Base-by-base conservation (phyloP, 75 land plant species). In the Ceratopteris richardii region DNA sequence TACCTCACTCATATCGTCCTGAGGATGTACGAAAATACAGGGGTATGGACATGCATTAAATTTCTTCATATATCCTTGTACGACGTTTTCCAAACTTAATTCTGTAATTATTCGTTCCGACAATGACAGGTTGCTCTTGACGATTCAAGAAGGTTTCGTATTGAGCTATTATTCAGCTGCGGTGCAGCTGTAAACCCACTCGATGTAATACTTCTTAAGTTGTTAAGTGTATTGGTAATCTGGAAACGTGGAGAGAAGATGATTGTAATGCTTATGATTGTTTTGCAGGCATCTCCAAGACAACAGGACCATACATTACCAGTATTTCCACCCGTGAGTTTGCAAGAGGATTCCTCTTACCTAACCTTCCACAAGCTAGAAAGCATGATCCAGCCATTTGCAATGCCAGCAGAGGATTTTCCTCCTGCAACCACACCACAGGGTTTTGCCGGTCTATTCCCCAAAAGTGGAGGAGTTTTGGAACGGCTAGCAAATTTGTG, bases 401-500 rank as follows among this genome's bases (percentile, higher is more conserved):
- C 98, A 9, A 93, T 93, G 98, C 98, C 98, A 48, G 95, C 98
- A 1, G 98, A 93, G 62, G 98, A 93, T 51, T 93, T 93, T 48
- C 98, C 96, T 31, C 98, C 98, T 16, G 83, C 98, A 39, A 50
- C 83, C 14, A 66, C 73, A 17, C 98, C 96, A 4, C 85, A 82
- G 30, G 83, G 72, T 22, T 89, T 93, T 65, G 63, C 90, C 18
- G 98, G 90, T 55, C 79, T 89, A 46, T 93, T 93, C 65, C 57
- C 79, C 22, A 91, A 84, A 67, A 75, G 89, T 63, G 84, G 78
- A 21, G 84, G 85, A 43, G 84, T 88, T 43, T 64, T 92, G 26
- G 97, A 92, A 63, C 95, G 95, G 54, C 80, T 93, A 36, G 96
- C 70, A 22, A 89, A 77, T 40, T 71, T 93, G 28, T 89, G 94